Evolutionary conservation across 306 rosid genomes (phyloP), one percentile per base, ranked within the genome.

Genomic region (Dicorynia guianensis): DNA sequence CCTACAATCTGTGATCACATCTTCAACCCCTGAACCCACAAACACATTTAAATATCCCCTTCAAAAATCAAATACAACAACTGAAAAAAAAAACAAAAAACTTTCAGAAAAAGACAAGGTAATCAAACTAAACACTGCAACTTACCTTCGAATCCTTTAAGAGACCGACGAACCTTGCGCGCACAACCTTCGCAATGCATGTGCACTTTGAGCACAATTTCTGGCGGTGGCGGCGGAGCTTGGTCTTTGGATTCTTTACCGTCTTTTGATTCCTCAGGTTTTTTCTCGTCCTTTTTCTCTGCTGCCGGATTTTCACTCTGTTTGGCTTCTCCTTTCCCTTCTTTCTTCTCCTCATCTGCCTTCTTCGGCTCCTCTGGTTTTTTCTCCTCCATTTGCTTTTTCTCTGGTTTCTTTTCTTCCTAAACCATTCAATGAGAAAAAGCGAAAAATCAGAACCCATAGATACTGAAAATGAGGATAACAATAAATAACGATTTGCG

Each of bases 101-200:
- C 11, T 40, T 40, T 15, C 2, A 25, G 30, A 10, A 48, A 30
- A 17, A 20, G 36, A 25, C n/a, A 20, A 2, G 15, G 48, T 13
- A 30, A 7, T 7, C 5, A 13, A 38, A 14, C 52, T 9, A 7
- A 66, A 11, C 0, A 47, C 0, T 5, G 7, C 19, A 63, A 14
- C 46, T 33, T 76, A 93, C 98, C 98, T 60, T 85, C 83, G 67
- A 91, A 91, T 11, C 89, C 88, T 62, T 86, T 90, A 76, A 94
- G 97, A 42, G 82, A 82, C 8, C 95, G 83, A 43, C 87, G 89
- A 75, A 94, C 98, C 81, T 90, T 91, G 15, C 93, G 88, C 7
- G 98, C 98, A 72, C 98, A 94, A 2, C 95, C 96, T 83, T 94
- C 97, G 46, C 98, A 94, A 87, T 94, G 98, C 98, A 94, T 94